phyloP scores from a whole-genome alignment of 2,329 filamentous ascomycete species.

The Ramularia collo-cygni region DNA sequence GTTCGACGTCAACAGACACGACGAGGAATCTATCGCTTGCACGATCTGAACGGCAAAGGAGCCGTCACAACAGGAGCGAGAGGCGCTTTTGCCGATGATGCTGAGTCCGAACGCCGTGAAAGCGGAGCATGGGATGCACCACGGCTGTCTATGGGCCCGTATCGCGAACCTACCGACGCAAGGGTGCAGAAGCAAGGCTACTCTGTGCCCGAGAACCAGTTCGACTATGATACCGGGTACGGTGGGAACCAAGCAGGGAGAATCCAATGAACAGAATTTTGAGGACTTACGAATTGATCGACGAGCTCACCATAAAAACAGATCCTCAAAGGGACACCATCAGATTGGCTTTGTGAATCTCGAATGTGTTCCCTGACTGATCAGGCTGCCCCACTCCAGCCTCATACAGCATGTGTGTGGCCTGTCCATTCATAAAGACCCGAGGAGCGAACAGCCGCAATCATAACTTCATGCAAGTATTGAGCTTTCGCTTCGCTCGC shows the following conservation, averaged over 20 bases:
- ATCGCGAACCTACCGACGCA: slow-evolving; percentile 23
- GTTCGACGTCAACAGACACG: slow-evolving; percentile 40
- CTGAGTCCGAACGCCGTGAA: slow-evolving; percentile 16
- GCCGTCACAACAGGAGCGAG: slow-evolving; percentile 21
- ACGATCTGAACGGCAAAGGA: slow-evolving; percentile 29
- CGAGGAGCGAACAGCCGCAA: no score
- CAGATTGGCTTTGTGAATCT: no score
- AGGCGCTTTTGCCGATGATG: slow-evolving; percentile 24
- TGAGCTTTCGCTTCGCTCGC: no score
- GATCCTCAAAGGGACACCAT: no score
- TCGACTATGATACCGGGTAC: slow-evolving; percentile 39
- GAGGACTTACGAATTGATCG: no score
- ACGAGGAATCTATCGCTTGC: slow-evolving; percentile 46
- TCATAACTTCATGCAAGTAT: no score
- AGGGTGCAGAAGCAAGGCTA: slow-evolving; percentile 30
- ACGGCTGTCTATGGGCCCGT: slow-evolving; percentile 19
- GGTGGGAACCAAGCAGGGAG: slow-evolving; percentile 21
- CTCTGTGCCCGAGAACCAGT: slow-evolving; percentile 37
- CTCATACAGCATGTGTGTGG: no score
- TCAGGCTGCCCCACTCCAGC: no score
- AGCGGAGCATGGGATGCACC: slow-evolving; percentile 30
- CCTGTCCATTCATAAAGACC: no score
- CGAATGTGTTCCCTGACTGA: no score
- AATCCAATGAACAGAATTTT: no score
- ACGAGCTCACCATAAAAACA: no score